Conservation (phyloP, 345 rosid genomes). For the Psidium friedrichsthalianum region DNA sequence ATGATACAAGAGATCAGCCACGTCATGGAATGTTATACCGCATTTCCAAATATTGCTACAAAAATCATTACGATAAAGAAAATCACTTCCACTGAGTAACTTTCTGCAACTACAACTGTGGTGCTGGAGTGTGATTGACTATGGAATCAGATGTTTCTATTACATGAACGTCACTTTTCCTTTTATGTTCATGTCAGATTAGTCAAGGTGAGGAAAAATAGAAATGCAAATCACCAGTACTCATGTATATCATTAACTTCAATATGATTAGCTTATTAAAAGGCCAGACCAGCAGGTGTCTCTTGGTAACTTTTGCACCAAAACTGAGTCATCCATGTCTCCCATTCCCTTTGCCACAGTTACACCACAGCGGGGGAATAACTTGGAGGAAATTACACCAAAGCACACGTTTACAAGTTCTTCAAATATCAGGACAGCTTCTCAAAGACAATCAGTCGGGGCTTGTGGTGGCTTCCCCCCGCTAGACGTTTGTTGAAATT, state of each 20-base stretch:
- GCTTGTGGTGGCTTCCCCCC: not conserved
- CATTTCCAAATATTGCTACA: not conserved
- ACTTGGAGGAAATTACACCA: not conserved
- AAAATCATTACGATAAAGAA: no score
- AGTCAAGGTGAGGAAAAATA: not conserved
- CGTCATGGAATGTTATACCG: no score
- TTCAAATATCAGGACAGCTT: not conserved
- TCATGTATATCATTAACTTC: not conserved
- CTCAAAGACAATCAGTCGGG: not conserved
- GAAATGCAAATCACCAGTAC: not conserved
- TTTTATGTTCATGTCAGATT: not conserved
- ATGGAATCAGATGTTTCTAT: not conserved
- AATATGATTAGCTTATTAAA: not conserved
- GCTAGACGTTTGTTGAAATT: not conserved
- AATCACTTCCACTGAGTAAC: no score
- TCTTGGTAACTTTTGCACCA: not conserved
- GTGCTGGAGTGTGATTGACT: no score
- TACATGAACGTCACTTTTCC: not conserved
- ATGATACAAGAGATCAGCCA: no score
- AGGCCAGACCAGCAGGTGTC: not conserved
- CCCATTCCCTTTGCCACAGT: not conserved
- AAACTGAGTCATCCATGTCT: not conserved
- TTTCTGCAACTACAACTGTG: no score
- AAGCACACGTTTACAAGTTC: not conserved
- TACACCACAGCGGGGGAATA: not conserved